Evolutionary conservation across 2,329 filamentous ascomycete species (phyloP).

Genomic region (Pseudogymnoascus sp.): DNA sequence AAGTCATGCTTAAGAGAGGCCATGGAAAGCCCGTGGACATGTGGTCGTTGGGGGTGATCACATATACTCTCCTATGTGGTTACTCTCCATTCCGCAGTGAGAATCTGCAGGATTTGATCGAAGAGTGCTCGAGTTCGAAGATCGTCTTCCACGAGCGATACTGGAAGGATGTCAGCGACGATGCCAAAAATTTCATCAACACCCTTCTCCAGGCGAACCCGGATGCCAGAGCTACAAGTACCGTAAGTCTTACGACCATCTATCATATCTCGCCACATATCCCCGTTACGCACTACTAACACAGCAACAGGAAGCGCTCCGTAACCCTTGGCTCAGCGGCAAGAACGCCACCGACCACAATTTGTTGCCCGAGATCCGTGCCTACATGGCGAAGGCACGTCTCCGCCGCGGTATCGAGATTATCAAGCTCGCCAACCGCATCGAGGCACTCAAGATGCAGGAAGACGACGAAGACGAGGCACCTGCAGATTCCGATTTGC

Average conservation of each 20-base stretch:
- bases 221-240: constrained; percentile 65
- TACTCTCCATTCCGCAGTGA: constrained; percentile 98
- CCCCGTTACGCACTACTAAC: constrained; percentile 15
- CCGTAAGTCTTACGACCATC: constrained; percentile 41
- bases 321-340: constrained; percentile 83
- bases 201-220: constrained; percentile 71
- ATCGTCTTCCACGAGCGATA: constrained; percentile 96
- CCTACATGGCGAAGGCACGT: constrained; percentile 83
- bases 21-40: constrained; percentile 98
- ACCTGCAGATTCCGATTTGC: constrained; percentile 51
- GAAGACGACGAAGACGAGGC: constrained; percentile 79
- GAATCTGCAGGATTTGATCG: constrained; percentile 83
- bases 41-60: constrained; percentile 99
- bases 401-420: constrained; percentile 91
- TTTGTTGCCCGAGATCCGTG: constrained; percentile 91
- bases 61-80: constrained; percentile 93
- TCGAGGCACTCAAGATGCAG: constrained; percentile 87
- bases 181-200: constrained; percentile 91
- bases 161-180: constrained; percentile 93
- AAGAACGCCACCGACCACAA: constrained; percentile 91
- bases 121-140: constrained; percentile 76
- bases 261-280: neutral
- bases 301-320: constrained; percentile 57
- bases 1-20: constrained; percentile 95
- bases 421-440: constrained; percentile 91